Evolutionary conservation across 805 yeast species (phyloP).

Genomic region (Candida taoyuanica): DNA sequence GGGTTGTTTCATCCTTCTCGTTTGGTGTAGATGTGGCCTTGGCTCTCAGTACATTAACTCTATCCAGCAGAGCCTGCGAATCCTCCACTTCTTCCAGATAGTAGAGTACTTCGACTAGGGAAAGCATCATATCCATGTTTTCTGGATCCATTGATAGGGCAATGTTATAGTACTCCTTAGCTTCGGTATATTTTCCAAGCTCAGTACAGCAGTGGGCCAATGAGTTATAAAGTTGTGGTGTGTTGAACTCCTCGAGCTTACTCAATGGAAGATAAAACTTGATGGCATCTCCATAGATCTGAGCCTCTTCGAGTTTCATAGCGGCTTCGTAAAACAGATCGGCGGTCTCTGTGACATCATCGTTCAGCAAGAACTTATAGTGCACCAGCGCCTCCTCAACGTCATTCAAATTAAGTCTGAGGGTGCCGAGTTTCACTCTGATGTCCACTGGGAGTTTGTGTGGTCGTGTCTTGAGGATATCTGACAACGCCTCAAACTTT

Average conservation of each 20-base stretch:
- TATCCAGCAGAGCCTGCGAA: conserved; percentile 50
- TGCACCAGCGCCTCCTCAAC: conserved; percentile 70
- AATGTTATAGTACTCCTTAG: conserved; percentile 52
- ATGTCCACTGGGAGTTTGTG: conserved; percentile 78
- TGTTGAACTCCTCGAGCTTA: conserved; percentile 46
- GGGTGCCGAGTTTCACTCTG: conserved; percentile 70
- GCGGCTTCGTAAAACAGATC: conserved; percentile 82
- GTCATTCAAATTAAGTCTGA: conserved; percentile 62
- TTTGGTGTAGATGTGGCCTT: conserved; percentile 26
- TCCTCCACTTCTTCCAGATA: conserved; percentile 55
- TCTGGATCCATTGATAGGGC: conserved; percentile 53
- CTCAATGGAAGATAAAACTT: conserved; percentile 57
- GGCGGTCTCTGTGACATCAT: conserved; percentile 53
- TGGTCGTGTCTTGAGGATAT: conserved; percentile 33
- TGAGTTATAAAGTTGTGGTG: conserved; percentile 42
- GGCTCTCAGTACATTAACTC: conserved; percentile 36
- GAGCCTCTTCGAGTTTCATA: conserved; percentile 60
- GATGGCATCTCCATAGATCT: conserved; percentile 71
- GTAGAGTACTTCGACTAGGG: conserved; percentile 77
- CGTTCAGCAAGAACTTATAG: conserved; percentile 52
- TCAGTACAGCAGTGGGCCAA: conserved; percentile 78
- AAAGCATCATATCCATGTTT: conserved; percentile 68
- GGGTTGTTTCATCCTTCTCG: conserved; percentile 18
- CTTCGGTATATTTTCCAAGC: conserved; percentile 61
- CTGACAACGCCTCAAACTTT: conserved; percentile 37